phyloP scores from a whole-genome alignment of 73 alveolate species.

The Durusdinium trenchii region DNA sequence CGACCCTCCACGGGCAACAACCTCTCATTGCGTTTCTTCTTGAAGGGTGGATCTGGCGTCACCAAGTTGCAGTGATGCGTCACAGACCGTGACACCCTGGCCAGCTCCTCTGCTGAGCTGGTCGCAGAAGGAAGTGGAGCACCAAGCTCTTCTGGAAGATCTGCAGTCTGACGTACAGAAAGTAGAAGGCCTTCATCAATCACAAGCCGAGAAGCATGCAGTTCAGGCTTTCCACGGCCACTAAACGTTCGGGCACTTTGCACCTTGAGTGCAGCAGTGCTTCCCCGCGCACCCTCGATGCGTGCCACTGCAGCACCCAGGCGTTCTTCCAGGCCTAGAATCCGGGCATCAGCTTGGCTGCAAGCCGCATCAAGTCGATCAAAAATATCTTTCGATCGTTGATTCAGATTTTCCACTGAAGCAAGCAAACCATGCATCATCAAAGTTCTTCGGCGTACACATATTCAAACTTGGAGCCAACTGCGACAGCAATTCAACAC shows the following conservation, averaged over 20 bases:
- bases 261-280: constrained; percentile 85
- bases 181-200: constrained; percentile 31
- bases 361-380: constrained; percentile 75
- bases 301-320: constrained; percentile 33
- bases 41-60: not conserved
- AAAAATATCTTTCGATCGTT: constrained; percentile 34
- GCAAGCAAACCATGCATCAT: constrained; percentile 58
- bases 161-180: constrained; percentile 41
- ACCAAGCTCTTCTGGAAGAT: constrained; percentile 49
- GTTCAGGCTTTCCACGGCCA: constrained; percentile 57
- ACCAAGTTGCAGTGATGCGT: constrained; percentile 2
- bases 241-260: constrained; percentile 80
- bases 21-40: constrained; percentile 18
- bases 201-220: constrained; percentile 53
- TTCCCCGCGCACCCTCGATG: constrained; percentile 77
- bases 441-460: constrained; percentile 17
- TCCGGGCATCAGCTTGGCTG: constrained; percentile 46
- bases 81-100: constrained; percentile 52
- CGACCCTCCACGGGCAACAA: constrained; percentile 73
- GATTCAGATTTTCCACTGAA: constrained; percentile 4
- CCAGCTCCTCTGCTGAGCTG: constrained; percentile 64
- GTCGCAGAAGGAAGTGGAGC: constrained; percentile 19
- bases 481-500: not conserved
- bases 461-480: constrained; percentile 27
- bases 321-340: constrained; percentile 47